Percentiles rank a stretch among this genome's conserved stretches.
Evolutionary conservation across 345 rosid species (phyloP).

Genomic region (Eucalyptus regnans): DNA sequence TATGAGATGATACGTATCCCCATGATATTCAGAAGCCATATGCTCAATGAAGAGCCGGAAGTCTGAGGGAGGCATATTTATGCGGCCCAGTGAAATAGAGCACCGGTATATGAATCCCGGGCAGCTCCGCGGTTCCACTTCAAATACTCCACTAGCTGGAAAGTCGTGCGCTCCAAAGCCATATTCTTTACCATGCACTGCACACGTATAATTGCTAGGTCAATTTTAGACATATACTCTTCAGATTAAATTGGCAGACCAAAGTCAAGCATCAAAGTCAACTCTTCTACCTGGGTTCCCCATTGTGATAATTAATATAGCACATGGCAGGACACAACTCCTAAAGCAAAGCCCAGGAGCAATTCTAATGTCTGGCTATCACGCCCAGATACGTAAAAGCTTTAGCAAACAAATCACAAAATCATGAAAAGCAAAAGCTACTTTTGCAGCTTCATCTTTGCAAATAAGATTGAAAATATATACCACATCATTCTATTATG

Average conservation of each 20-base stretch:
- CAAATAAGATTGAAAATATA: background rate
- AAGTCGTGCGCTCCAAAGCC: constrained; percentile 75
- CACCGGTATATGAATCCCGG: constrained; percentile 58
- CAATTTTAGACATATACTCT: background rate
- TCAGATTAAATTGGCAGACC: background rate
- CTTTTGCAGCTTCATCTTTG: background rate
- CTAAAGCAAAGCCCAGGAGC: background rate
- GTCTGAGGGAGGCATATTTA: constrained; percentile 34
- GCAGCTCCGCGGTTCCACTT: constrained; percentile 65
- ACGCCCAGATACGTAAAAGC: background rate
- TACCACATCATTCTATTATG: background rate
- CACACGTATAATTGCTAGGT: background rate
- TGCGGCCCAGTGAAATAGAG: constrained; percentile 33
- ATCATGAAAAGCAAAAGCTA: background rate
- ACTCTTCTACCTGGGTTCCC: background rate
- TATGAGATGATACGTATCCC: constrained; percentile 71
- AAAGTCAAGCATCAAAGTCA: background rate
- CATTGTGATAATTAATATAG: background rate
- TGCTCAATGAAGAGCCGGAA: constrained; percentile 46
- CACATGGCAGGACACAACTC: background rate
- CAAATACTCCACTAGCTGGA: constrained; percentile 72
- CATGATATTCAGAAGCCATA: constrained; percentile 65
- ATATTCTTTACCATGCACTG: constrained; percentile 82
- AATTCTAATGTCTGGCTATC: background rate
- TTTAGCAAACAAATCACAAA: background rate